phyloP scores from a whole-genome alignment of 345 rosid species.

The Aegle marmelos region DNA sequence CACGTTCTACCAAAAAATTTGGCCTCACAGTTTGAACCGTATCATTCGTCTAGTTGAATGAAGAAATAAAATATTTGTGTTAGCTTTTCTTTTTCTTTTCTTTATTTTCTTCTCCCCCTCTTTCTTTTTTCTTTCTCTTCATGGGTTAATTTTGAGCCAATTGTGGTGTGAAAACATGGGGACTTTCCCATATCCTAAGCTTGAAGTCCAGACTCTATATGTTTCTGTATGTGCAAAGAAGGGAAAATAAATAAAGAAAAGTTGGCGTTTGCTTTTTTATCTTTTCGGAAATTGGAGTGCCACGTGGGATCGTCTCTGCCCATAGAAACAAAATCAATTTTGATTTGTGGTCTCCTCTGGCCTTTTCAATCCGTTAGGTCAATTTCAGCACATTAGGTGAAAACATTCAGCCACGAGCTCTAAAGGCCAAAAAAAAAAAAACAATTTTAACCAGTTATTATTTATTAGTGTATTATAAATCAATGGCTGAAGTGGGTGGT shows the following conservation, averaged over 20 bases:
- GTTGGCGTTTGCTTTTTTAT: background rate
- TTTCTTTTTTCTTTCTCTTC: background rate
- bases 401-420: background rate
- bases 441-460: too few relatives aligned
- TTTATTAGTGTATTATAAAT: too few relatives aligned
- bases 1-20: background rate
- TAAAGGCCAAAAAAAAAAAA: background rate
- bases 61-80: background rate
- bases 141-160: background rate
- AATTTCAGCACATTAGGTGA: too few relatives aligned
- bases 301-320: constrained; percentile 16
- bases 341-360: background rate
- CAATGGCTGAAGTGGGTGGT: too few relatives aligned
- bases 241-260: background rate
- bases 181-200: background rate
- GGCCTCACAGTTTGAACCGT: constrained; percentile 3
- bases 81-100: background rate
- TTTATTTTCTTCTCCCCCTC: background rate
- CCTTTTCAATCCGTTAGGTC: background rate
- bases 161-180: constrained; percentile 1
- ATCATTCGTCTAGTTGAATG: background rate
- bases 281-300: background rate
- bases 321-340: background rate
- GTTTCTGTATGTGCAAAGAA: background rate
- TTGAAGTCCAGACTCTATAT: background rate